Base-by-base conservation (phyloP, 805 yeast genomes). In the Kazachstania viticola region DNA sequence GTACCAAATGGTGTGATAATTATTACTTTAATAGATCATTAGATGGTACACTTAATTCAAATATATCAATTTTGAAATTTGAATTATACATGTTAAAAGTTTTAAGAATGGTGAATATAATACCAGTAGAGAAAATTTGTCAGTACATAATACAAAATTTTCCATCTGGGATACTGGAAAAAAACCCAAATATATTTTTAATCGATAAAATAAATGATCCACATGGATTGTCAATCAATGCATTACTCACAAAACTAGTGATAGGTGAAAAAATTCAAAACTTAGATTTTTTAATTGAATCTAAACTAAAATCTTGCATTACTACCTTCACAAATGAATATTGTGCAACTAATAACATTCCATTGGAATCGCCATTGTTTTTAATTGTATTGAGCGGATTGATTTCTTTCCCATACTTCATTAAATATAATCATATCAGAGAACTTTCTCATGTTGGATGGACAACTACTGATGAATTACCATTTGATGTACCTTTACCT, bases 401-500 rank as follows among this genome's bases (percentile, higher is more conserved):
- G 14, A 52, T 70, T 11, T 68, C 80, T 4, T 54, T 73, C 30
- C 79, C 77, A 14, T 60, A 51, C 29, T 64, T 72, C 31, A 55
- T 67, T 29, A 74, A 73, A 45, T 67, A 67, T 40, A 62, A 65
- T 28, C 56, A 50, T 14, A 48, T 54, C 16, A 46, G 46, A 31
- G 45, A 47, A 11, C 33, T 40, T 11, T 42, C 56, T 3, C 57
- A 54, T 38, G 57, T 54, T 12, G 60, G 53, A 28, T 74, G 80
- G 80, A 63, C 75, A 1, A 63, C 75, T 0, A 50, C 56, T 21
- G 62, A 71, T 43, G 84, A 78, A 50, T 48, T 77, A 13, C 81
- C 82, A 3, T 73, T 75, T 32, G 79, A 71, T 39, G 66, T 74
- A 14, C 61, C 62, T 19, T 52, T 77, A 14, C 84, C 85, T 1